Conservation (phyloP, 2,329 filamentous ascomycete genomes). For the Aspergillus clavatus region DNA sequence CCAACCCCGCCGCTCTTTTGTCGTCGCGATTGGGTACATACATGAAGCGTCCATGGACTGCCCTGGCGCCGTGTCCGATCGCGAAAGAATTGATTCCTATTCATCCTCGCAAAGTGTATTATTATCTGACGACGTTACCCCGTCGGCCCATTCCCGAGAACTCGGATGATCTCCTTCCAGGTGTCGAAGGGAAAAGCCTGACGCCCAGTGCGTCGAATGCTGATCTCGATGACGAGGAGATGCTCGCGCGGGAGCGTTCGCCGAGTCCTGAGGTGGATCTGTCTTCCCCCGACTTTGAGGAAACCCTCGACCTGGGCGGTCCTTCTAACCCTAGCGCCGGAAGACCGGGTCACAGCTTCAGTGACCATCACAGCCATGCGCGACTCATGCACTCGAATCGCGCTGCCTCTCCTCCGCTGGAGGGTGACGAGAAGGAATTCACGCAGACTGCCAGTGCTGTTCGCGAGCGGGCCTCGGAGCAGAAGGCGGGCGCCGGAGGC, state of each 20-base stretch:
- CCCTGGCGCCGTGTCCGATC: constrained; percentile 74
- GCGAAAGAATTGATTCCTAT: constrained; percentile 89
- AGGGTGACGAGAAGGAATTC: constrained; percentile 94
- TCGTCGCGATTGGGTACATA: constrained; percentile 87
- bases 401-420: constrained; percentile 79
- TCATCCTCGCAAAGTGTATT: constrained; percentile 92
- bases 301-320: constrained; percentile 50
- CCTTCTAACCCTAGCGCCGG: constrained; percentile 58
- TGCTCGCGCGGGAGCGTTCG: constrained; percentile 51
- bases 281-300: constrained; percentile 77
- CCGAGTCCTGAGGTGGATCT: constrained; percentile 91
- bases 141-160: constrained; percentile 74
- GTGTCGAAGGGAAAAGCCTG: constrained; percentile 58
- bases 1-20: constrained; percentile 91
- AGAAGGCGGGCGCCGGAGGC: constrained; percentile 31
- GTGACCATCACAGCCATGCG: constrained; percentile 52
- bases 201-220: constrained; percentile 77
- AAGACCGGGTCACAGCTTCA: constrained; percentile 42
- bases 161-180: constrained; percentile 48
- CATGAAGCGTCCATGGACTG: constrained; percentile 80
- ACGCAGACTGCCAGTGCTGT: constrained; percentile 89
- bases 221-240: constrained; percentile 68
- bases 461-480: constrained; percentile 50
- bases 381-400: constrained; percentile 60
- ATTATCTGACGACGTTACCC: constrained; percentile 85